Evolutionary conservation across 2,329 filamentous ascomycete species (phyloP), one percentile per base, ranked within the genome.

Genomic region (Penicillium sp.): DNA sequence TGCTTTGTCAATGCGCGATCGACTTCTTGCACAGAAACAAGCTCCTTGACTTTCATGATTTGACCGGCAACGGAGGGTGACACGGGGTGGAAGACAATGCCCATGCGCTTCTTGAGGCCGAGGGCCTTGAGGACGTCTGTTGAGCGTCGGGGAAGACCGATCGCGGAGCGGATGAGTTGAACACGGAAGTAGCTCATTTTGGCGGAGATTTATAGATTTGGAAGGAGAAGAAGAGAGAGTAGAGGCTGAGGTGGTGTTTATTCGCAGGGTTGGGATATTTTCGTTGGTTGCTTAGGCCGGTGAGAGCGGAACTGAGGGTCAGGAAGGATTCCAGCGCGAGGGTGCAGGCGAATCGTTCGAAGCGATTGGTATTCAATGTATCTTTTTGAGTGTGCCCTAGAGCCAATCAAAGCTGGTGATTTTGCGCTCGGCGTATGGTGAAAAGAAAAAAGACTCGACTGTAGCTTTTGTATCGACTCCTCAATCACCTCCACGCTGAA

Each of bases 41-140:
- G 76, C 73, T 96, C 90, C 76, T 96, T 96, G 60, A 96, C 89
- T 70, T 86, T 85, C 77, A 96, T 85, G 64, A 96, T 88, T 75
- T 94, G 89, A 66, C 90, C 90, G 8, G 90, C 90, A 53, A 88
- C 83, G 58, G 89, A 83, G 37, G 84, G 82, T 52, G 80, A 80
- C 52, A 95, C 89, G 34, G 88, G 86, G 71, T 95, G 86, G 77
- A 94, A 95, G 62, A 95, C 90, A 46, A 87, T 91, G 64, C 84
- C 84, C 79, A 85, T 84, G 62, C 90, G 86, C 68, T 86, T 88
- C 62, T 84, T 86, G 55, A 96, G 81, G 48, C 90, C 90, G 51
- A 96, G 85, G 13, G 90, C 87, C 53, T 84, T 79, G 48, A 96
- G 86, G 18, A 91, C 88, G 65, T 86, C 88, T 66, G 82, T 81